Evolutionary conservation across 106 monocot genomes (phyloP), one percentile per base, ranked within the genome.

Genomic region (Narthecium ossifragum): DNA sequence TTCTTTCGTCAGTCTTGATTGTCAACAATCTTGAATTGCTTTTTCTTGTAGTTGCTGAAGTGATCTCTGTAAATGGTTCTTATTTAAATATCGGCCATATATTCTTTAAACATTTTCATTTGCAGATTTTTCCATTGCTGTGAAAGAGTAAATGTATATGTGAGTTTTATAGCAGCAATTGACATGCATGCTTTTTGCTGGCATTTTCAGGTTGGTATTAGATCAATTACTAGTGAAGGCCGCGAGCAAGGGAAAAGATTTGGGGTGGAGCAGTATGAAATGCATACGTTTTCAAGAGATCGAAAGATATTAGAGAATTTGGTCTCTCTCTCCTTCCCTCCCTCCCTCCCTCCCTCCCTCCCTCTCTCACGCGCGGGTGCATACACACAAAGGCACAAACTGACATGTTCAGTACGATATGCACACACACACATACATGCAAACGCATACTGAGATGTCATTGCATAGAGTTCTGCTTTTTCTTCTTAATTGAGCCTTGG

Each of bases 181-280:
- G 13, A 43, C 14, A 4, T 4, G 12, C n/a, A n/a, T 46, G n/a
- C 7, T 18, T 37, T 62, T 30, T 0, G 27, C 14, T 46, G 30
- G 6, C 34, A 39, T 8, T 57, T 66, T 46, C 65, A 96, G 96
- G 90, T 96, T 59, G 96, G 96, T 34, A 47, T 96, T 26, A 86
- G 96, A 77, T 96, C 96, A 43, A 96, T 96, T 37, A 96, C 83
- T 0, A 75, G 53, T 56, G 96, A 96, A 90, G 96, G 96, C 23
- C 90, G 96, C 21, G 90, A 96, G 46, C 96, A 96, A 74, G 96
- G 86, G 46, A 86, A 86, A 57, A 73, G 76, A 66, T 96, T 90
- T 81, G 96, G 96, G 1, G 96, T 96, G 51, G 96, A 96, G 68
- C 96, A 96, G 83, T 90, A 84, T 38, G 96, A 96, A 65, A 96